Percentiles rank a stretch among this genome's conserved stretches.
phyloP scores from a whole-genome alignment of 2,329 filamentous ascomycete species.

The Tolypocladium album region DNA sequence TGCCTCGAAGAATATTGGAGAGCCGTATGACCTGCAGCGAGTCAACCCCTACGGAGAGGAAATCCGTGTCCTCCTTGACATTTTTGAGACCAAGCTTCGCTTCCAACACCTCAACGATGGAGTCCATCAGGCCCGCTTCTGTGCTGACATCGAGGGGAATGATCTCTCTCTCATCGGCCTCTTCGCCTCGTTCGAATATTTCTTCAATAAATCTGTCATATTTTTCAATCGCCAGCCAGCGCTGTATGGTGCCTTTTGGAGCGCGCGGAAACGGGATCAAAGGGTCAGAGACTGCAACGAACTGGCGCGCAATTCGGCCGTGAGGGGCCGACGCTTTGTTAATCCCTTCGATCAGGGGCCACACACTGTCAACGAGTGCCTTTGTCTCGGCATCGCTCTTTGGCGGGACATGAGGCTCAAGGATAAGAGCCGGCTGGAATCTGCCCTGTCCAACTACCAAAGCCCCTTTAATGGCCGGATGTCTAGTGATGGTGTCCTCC shows the following conservation, averaged over 20 bases:
- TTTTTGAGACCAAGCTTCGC: slow-evolving; percentile 6
- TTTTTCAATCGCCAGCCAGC: slow-evolving; percentile 23
- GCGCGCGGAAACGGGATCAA: slow-evolving; percentile 32
- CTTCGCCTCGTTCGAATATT: slow-evolving; percentile 22
- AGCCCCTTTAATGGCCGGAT: slow-evolving; percentile 17
- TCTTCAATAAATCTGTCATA: slow-evolving; percentile 32
- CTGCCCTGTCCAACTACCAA: slow-evolving; percentile 30
- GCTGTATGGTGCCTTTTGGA: slow-evolving; percentile 35
- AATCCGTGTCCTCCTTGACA: slow-evolving; percentile 17
- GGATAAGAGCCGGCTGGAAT: slow-evolving; percentile 35
- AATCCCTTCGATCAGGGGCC: slow-evolving; percentile 29
- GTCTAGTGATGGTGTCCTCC: slow-evolving; percentile 18
- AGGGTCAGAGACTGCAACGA: slow-evolving; percentile 26
- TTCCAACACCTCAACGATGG: slow-evolving; percentile 10
- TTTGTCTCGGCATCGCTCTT: slow-evolving; percentile 8
- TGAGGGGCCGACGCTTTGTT: slow-evolving; percentile 34
- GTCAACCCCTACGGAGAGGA: slow-evolving; percentile 27
- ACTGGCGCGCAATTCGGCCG: slow-evolving; percentile 29
- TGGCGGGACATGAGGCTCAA: slow-evolving; percentile 29
- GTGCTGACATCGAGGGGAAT: slow-evolving; percentile 10
- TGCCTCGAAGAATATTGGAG: slow-evolving; percentile 8
- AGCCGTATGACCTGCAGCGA: slow-evolving; percentile 25
- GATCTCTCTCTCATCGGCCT: not conserved
- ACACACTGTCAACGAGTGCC: slow-evolving; percentile 29
- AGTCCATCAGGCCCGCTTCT: slow-evolving; percentile 10